Conservation (phyloP, 345 rosid genomes). For the Odontarrhena argentea region DNA sequence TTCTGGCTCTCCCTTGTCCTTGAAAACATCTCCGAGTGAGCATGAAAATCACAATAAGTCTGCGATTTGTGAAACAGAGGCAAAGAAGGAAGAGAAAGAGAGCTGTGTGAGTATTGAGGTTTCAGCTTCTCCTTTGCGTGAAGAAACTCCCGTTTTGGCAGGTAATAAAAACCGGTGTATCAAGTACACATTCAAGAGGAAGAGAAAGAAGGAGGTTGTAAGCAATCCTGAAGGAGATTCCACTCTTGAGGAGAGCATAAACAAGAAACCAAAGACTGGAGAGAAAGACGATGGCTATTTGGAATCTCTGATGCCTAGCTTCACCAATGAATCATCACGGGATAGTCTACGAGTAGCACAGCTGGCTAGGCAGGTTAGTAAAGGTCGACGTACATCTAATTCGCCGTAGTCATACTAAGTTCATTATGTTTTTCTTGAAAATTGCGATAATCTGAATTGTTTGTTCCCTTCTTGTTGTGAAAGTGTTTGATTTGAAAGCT, state of each 20-base stretch:
- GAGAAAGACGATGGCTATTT: conserved; percentile 47
- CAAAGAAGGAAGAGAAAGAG: conserved; percentile 42
- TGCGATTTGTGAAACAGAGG: conserved; percentile 29
- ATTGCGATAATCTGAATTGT: conserved; percentile 16
- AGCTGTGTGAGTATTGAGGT: conserved; percentile 40
- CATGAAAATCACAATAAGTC: conserved; percentile 34
- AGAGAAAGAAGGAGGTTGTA: conserved; percentile 64
- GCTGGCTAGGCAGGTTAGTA: conserved; percentile 64
- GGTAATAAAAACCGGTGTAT: conserved; percentile 50
- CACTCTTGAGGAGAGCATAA: conserved; percentile 38
- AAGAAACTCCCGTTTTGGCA: conserved; percentile 39
- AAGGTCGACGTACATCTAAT: conserved; percentile 22
- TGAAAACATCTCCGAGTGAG: conserved; percentile 34
- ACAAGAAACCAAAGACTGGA: conserved; percentile 41
- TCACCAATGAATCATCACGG: conserved; percentile 52
- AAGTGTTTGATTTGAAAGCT: conserved; percentile 27
- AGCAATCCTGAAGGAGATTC: conserved; percentile 57
- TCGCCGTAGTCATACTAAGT: background rate
- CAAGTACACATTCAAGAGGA: conserved; percentile 80
- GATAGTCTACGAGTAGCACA: conserved; percentile 43
- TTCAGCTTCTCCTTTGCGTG: conserved; percentile 44
- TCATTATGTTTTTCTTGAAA: conserved; percentile 15
- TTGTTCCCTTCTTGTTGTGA: conserved; percentile 2
- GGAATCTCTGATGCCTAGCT: conserved; percentile 50
- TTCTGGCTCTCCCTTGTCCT: conserved; percentile 18